Percentiles rank a stretch among this genome's conserved stretches.
phyloP scores from a whole-genome alignment of 306 rosid species.

The Fragaria iinumae region DNA sequence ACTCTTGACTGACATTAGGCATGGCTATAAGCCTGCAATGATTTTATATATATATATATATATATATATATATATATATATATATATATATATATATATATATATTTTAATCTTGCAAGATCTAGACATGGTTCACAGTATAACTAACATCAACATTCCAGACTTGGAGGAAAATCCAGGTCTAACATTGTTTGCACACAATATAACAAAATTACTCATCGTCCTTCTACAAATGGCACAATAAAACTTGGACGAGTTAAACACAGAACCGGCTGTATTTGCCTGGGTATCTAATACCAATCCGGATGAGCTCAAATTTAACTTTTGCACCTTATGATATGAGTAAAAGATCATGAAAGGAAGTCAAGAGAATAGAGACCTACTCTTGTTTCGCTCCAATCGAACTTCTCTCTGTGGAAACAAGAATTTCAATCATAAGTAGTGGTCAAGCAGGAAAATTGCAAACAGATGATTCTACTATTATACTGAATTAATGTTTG shows the following conservation, averaged over 20 bases:
- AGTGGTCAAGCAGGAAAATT: background rate
- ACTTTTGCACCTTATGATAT: background rate
- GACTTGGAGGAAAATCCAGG: background rate
- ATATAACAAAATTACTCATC: background rate
- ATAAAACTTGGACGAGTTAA: background rate
- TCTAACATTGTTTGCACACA: background rate
- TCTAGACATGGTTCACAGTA: background rate
- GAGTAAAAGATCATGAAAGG: slow-evolving; percentile 10
- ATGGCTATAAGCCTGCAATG: no score
- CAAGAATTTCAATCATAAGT: slow-evolving; percentile 23
- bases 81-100: no score
- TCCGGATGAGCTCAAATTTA: background rate
- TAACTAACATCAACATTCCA: slow-evolving; percentile 3
- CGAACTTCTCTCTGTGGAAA: slow-evolving; percentile 83
- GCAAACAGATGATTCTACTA: background rate
- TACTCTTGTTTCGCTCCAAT: slow-evolving; percentile 70
- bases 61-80: no score
- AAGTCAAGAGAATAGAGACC: slow-evolving; percentile 81
- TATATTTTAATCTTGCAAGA: background rate
- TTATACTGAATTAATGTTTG: background rate
- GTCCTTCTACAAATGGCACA: background rate
- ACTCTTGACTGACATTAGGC: background rate
- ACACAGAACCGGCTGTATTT: background rate
- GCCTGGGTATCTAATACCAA: background rate
- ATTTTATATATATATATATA: no score